Evolutionary conservation across 2,329 filamentous ascomycete genomes (phyloP), one percentile per base, ranked within the genome.

Genomic region (Ilyonectria mors-panacis): DNA sequence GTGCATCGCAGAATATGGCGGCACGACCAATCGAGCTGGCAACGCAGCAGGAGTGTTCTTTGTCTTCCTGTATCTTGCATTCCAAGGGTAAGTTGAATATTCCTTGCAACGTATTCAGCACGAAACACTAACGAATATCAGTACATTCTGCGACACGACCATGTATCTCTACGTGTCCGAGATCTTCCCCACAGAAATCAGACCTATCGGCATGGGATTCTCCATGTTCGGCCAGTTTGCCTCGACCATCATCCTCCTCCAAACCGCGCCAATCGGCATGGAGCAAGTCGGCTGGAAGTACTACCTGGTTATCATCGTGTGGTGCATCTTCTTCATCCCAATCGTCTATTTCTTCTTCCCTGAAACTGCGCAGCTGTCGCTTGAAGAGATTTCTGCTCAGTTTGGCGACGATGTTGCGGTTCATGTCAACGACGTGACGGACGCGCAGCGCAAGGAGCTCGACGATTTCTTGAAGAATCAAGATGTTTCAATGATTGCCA

Each of bases 201-300:
- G 85, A 2, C 81, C 85, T 0, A 87, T 86, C 35, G 85, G 85
- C 9, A 86, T 86, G 79, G 85, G 83, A 0, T 85, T 86, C 73
- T 85, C 83, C 0, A 68, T 87, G 1, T 86, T 87, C 59, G 85
- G 85, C 4, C 84, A 85, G 65, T 85, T 85, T 66, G 81, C 83
- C 2, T 74, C 84, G 0, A 86, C 84, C 0, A 77, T 87, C 1
- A 83, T 87, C 23, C 78, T 86, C 0, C 77, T 87, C 1, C 82
- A 87, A 70, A 85, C 83, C 0, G 74, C 73, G 0, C 74, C 73
- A 0, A 72, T 75, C 12, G 75, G 81, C 0, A 83, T 86, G 67
- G 78, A 78, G 6, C 76, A 80, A 6, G 79, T 84, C 0, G 83
- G 83, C 6, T 87, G 85, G 85, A 86, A 85, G 72, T 86, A 84